Conservation (phyloP, 192 early-diverging fungal species). For the Phycomyces nitens region DNA sequence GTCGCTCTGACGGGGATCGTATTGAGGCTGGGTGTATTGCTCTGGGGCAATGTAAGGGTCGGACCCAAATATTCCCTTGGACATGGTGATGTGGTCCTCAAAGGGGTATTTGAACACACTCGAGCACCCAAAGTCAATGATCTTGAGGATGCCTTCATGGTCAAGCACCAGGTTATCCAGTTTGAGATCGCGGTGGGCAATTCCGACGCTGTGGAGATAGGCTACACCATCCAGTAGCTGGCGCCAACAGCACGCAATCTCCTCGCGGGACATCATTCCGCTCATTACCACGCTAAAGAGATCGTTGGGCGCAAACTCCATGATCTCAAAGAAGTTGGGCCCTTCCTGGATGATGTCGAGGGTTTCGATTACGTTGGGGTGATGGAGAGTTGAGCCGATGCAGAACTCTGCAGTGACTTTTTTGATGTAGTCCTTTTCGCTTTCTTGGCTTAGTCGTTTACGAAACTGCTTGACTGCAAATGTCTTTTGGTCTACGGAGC, state of each 20-base stretch:
- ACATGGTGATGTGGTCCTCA: constrained; percentile 45
- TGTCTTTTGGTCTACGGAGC: constrained; percentile 55
- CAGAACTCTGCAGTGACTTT: constrained; percentile 84
- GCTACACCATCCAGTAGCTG: constrained; percentile 79
- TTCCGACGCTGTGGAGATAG: constrained; percentile 87
- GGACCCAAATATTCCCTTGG: constrained; percentile 69
- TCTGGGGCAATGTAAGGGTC: constrained; percentile 98
- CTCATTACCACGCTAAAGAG: constrained; percentile 77
- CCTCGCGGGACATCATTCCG: constrained; percentile 68
- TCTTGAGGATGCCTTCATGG: constrained; percentile 73
- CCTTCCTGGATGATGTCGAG: constrained; percentile 71
- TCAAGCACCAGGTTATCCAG: constrained; percentile 86
- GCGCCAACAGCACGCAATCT: constrained; percentile 85
- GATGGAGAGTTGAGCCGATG: constrained; percentile 69
- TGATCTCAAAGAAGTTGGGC: constrained; percentile 65
- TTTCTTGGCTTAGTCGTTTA: constrained; percentile 59
- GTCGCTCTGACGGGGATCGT: constrained; percentile 81
- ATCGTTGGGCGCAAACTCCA: constrained; percentile 93
- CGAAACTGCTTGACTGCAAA: constrained; percentile 84
- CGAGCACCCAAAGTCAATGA: constrained; percentile 94
- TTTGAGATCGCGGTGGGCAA: constrained; percentile 92
- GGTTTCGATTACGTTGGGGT: constrained; percentile 77
- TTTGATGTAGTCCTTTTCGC: constrained; percentile 73
- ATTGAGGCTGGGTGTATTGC: constrained; percentile 60
- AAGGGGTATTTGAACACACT: constrained; percentile 86